These are phyloP conservation scores for Colletotrichum zoysiae DNA, from an alignment of 2,329 filamentous ascomycete species.

Conservation along the genomic window DNA sequence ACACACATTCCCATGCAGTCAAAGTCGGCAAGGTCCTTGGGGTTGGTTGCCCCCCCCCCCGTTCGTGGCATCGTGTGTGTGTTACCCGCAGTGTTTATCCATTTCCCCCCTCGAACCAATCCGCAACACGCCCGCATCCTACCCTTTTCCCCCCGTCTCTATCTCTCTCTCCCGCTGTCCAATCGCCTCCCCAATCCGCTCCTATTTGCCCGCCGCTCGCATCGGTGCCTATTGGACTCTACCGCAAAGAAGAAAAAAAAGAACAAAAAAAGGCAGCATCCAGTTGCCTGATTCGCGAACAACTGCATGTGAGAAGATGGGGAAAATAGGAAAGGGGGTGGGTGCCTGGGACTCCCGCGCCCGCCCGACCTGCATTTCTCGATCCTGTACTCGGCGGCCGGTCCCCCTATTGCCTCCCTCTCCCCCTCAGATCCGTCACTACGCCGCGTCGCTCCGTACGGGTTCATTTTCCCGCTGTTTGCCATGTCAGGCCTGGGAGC, in stretches of 20 bases:
- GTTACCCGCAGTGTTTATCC: not conserved
- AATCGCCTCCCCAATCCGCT: slow-evolving; percentile 1
- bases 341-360: slow-evolving; percentile 21
- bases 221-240: not conserved
- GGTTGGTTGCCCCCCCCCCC: not conserved
- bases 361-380: slow-evolving; percentile 29
- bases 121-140: not conserved
- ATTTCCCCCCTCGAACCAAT: not conserved
- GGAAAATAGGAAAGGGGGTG: not conserved
- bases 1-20: not conserved
- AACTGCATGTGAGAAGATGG: not conserved
- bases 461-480: not conserved
- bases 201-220: not conserved
- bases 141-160: not conserved
- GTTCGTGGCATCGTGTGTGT: too few species aligned
- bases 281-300: not conserved
- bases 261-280: too few species aligned
- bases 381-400: slow-evolving; percentile 31
- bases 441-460: not conserved
- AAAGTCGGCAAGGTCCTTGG: not conserved
- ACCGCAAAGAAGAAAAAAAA: too few species aligned
- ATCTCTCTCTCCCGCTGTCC: not conserved
- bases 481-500: not conserved
- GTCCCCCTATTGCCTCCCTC: not conserved
- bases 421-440: not conserved